Evolutionary conservation across 2,329 filamentous ascomycete genomes (phyloP), one percentile per base, ranked within the genome.

Genomic region (Talaromyces piceae): DNA sequence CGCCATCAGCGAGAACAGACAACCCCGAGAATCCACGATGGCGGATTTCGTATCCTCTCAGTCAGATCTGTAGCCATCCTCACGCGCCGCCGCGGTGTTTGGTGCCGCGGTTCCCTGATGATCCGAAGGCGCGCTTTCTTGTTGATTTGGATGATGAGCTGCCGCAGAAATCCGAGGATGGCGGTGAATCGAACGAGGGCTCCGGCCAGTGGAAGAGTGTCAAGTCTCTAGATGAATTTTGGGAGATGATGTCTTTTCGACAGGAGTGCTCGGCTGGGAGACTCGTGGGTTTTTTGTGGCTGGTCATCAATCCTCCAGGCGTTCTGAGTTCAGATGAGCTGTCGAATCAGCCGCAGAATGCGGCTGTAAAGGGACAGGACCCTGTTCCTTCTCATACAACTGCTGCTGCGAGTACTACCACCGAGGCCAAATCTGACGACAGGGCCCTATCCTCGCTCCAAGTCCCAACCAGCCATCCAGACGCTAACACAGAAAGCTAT

Each of bases 221-320:
- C 22, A 84, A 79, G 64, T 87, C 83, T 0, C 73, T 98, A 37
- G 87, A 91, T n/a, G 84, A 91, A 59, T 98, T 98, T 63, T 98
- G 93, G 93, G 93, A 98, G 56, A 87, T 95, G 79, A 97, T 98
- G 91, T 86, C 91, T 0, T 97, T 88, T 64, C 79, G 93, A 51
- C 93, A 97, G 66, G 93, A 98, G 64, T 98, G 93, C 63, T 95
- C 91, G 0, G 88, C 90, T 28, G 94, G 93, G 0, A 79, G 91
- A 16, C 77, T 95, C 63, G 94, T 95, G 0, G 94, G 94, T 0
- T 98, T 98, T 59, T 77, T 97, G 23, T 98, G 94, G 91, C 73
- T 96, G 23, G 84, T 96, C 0, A 86, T 96, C 44, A 78, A 76
- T 57, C 85, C 89, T 28, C 77, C 82, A 0, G 67, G 72, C 5